Evolutionary conservation across 2,329 filamentous ascomycete species (phyloP), one percentile per base, ranked within the genome.

Genomic region (Arachnopeziza araneosa): DNA sequence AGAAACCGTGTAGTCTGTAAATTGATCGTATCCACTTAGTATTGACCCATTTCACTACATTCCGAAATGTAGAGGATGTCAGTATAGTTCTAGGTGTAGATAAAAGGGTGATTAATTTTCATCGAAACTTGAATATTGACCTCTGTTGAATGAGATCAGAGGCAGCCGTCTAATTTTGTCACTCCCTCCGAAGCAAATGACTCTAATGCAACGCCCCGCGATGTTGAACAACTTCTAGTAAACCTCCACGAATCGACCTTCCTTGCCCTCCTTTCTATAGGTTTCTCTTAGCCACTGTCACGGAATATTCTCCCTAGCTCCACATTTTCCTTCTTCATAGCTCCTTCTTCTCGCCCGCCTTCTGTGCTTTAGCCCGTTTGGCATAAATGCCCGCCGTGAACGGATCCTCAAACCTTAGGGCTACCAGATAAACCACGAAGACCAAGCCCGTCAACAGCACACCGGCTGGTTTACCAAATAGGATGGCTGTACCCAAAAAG

Each of bases 361-460:
- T 66, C 64, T 80, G 78, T 72, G 84, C 80, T 60, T 76, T 76
- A 60, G 92, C 89, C 62, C 90, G 83, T 85, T 95, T 96, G 67
- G 88, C 89, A 75, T 98, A 99, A 71, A 99, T 99, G 66, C 83
- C 90, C 2, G 86, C 85, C 7, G 95, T 99, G 77, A 98, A 99
- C 4, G 93, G 93, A 75, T 98, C 93, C 80, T 98, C 93, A 77
- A 86, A 96, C 69, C 80, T 80, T 71, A 96, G 80, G 12, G 93
- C 93, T 63, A 96, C 76, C 71, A 86, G 79, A 76, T 98, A 98
- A 59, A 91, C 84, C 24, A 88, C 70, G 67, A 89, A 83, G 17
- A 97, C 93, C 77, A 90, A 81, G 19, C 75, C 79, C 0, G 91
- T 92, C 68, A 97, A 74, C 55, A 93, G 70, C 48, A 98, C 67